Evolutionary conservation across 768 basidiomycete species (phyloP).

Genomic region (Agrocybe chaxingu): DNA sequence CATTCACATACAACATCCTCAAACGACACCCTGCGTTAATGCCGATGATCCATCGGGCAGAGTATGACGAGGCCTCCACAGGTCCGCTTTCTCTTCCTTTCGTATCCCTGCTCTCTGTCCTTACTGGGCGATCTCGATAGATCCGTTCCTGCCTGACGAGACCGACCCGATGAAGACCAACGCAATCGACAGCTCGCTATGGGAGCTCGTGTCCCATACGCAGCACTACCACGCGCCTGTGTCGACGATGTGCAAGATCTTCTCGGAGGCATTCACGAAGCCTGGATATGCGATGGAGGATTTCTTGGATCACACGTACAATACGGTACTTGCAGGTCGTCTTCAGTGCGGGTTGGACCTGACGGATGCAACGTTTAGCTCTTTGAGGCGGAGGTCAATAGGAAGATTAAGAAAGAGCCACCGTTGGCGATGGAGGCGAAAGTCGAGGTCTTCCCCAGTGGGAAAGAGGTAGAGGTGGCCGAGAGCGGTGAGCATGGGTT

Average conservation of each 20-base stretch:
- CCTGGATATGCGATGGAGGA: constrained; percentile 89
- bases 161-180: constrained; percentile 71
- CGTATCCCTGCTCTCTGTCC: background rate
- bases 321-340: constrained; percentile 49
- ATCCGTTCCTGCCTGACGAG: constrained; percentile 71
- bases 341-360: background rate
- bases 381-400: constrained; percentile 77
- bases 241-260: constrained; percentile 84
- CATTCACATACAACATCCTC: constrained; percentile 92
- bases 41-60: constrained; percentile 82
- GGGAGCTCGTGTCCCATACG: constrained; percentile 84
- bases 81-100: constrained; percentile 23
- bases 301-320: constrained; percentile 92
- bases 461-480: background rate
- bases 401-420: constrained; percentile 80
- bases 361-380: constrained; percentile 44
- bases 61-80: constrained; percentile 29
- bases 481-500: constrained; percentile 1
- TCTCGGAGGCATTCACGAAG: constrained; percentile 93
- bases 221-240: constrained; percentile 84
- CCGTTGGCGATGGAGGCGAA: constrained; percentile 44
- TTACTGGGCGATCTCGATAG: constrained; percentile 16
- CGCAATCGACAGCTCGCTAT: constrained; percentile 85
- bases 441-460: constrained; percentile 22
- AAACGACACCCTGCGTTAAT: constrained; percentile 90